Percentiles rank a stretch among this genome's conserved stretches.
Conservation (phyloP, 2,329 filamentous ascomycete genomes). For the Leptoxyphium fumago region DNA sequence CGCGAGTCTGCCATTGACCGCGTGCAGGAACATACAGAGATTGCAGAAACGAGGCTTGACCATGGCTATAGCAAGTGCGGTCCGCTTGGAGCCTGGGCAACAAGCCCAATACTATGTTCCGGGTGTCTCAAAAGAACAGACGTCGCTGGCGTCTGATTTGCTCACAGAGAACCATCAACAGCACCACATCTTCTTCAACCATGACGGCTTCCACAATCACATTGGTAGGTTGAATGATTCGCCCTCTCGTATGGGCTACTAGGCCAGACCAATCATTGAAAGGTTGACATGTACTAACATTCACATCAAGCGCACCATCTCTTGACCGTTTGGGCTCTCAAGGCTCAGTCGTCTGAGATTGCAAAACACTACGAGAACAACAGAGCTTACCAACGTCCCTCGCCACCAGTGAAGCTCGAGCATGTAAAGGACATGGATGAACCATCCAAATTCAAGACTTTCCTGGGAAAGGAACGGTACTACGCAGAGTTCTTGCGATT, state of each 20-base stretch:
- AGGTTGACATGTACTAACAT: too few relatives aligned
- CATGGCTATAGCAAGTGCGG: conserved; percentile 35
- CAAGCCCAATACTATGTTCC: conserved; percentile 32
- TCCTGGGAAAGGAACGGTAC: conserved; percentile 47
- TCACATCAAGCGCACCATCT: conserved; percentile 46
- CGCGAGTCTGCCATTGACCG: too few relatives aligned
- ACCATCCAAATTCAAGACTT: conserved; percentile 39
- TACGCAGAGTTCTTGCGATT: conserved; percentile 65
- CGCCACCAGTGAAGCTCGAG: conserved; percentile 26
- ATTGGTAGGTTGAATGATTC: conserved; percentile 27
- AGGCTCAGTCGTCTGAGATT: conserved; percentile 46
- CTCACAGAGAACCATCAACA: conserved; percentile 61
- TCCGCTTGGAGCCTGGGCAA: conserved; percentile 31
- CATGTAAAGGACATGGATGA: conserved; percentile 41
- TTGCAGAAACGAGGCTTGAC: conserved; percentile 4
- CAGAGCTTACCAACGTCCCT: conserved; percentile 47
- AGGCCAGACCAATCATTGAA: too few relatives aligned
- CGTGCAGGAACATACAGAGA: too few relatives aligned
- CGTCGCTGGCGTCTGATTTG: conserved; percentile 48
- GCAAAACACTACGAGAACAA: conserved; percentile 52
- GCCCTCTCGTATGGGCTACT: not conserved
- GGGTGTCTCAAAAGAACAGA: conserved; percentile 41
- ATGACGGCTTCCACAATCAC: conserved; percentile 63
- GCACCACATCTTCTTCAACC: conserved; percentile 73
- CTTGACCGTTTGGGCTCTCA: conserved; percentile 61